A percentile compares a stretch with the other conserved stretches of the same genome.
phyloP scores from a whole-genome alignment of 2,329 filamentous ascomycete species.

The Aspergillus spinulosporus region DNA sequence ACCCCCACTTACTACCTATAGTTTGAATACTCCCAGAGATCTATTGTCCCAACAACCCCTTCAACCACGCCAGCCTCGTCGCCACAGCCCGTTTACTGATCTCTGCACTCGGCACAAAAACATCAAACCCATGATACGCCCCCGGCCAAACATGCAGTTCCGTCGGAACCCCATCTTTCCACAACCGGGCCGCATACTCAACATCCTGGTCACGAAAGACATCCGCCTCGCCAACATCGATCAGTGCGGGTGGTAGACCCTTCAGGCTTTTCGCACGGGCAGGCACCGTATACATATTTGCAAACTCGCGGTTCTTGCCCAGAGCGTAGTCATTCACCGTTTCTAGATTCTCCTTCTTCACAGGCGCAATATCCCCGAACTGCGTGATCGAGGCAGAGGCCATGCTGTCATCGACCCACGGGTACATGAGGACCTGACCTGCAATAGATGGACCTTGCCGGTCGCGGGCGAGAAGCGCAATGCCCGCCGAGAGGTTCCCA shows the following conservation, averaged over 20 bases:
- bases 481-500: conserved; percentile 44
- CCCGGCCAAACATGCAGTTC: conserved; percentile 22
- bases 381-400: conserved; percentile 15
- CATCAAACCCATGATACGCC: conserved; percentile 19
- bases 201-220: conserved; percentile 17
- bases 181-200: conserved; percentile 13
- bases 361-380: conserved; percentile 12
- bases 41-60: neutral
- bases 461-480: conserved; percentile 23
- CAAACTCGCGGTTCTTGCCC: conserved; percentile 26
- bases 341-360: neutral
- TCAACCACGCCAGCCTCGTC: conserved; percentile 4
- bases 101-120: conserved; percentile 15
- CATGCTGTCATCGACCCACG: conserved; percentile 23
- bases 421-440: conserved; percentile 22
- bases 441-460: conserved; percentile 15
- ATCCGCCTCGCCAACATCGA: conserved; percentile 20
- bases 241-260: conserved; percentile 13
- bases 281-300: conserved; percentile 16
- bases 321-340: conserved; percentile 7
- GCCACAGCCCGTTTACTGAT: neutral
- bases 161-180: conserved; percentile 11
- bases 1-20: too few species aligned
- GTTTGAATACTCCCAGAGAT: too few species aligned
- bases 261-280: conserved; percentile 8